phyloP scores from a whole-genome alignment of 768 basidiomycete species.

The Tulasnella sp. region DNA sequence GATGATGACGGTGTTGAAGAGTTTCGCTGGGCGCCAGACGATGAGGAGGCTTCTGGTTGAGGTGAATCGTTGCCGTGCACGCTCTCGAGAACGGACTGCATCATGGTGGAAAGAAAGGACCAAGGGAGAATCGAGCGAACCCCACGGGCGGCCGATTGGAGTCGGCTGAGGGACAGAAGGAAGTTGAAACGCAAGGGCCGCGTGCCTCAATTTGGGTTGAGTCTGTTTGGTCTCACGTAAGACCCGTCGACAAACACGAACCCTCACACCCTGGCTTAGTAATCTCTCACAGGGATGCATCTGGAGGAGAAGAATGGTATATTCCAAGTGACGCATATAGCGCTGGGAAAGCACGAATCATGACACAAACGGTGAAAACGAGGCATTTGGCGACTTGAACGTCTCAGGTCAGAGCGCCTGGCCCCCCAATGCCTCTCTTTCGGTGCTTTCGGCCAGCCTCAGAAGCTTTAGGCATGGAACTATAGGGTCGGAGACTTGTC shows the following conservation, averaged over 20 bases:
- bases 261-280: not conserved
- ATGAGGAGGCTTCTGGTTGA: not conserved
- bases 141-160: conserved; percentile 4
- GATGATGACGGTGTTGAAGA: not conserved
- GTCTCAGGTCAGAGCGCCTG: not conserved
- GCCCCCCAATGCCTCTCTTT: not conserved
- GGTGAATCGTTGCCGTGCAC: conserved; percentile 3
- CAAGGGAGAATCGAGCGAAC: not conserved
- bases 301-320: too few species aligned
- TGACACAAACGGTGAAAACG: not conserved
- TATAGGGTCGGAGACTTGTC: not conserved
- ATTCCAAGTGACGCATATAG: not conserved
- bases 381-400: not conserved
- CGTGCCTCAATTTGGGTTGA: conserved; percentile 7
- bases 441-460: not conserved
- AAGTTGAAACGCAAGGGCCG: conserved; percentile 17
- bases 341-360: not conserved
- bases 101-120: conserved; percentile 8
- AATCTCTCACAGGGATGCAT: too few species aligned
- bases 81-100: not conserved
- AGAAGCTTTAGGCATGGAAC: not conserved
- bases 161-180: conserved; percentile 15
- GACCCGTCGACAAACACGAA: not conserved
- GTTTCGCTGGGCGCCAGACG: not conserved
- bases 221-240: conserved; percentile 9